phyloP scores from a whole-genome alignment of 2,329 filamentous ascomycete genomes.

The Rosellinia necatrix region DNA sequence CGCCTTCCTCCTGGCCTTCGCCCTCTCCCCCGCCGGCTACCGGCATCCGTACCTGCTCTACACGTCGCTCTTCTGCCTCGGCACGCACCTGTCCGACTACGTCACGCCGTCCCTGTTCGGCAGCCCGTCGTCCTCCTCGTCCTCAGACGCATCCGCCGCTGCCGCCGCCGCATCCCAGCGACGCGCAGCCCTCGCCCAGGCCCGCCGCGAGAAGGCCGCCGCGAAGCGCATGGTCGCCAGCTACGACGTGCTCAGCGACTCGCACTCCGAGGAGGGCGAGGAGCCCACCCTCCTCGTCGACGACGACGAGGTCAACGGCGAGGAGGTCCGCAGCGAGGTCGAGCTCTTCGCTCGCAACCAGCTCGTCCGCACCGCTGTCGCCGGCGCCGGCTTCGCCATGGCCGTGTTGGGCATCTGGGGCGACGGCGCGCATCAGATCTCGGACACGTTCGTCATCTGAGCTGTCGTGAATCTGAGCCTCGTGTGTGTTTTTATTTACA shows the following conservation, averaged over 20 bases:
- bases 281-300: slow-evolving; percentile 48
- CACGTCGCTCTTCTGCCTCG: slow-evolving; percentile 70
- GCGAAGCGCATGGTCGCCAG: slow-evolving; percentile 66
- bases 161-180: slow-evolving; percentile 32
- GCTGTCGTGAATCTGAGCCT: slow-evolving; percentile 25
- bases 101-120: slow-evolving; percentile 52
- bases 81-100: slow-evolving; percentile 61
- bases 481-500: too few relatives aligned
- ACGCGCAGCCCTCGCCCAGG: slow-evolving; percentile 39
- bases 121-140: slow-evolving; percentile 36
- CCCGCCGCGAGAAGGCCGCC: slow-evolving; percentile 39
- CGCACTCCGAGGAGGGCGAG: slow-evolving; percentile 55
- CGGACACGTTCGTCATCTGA: slow-evolving; percentile 31
- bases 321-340: slow-evolving; percentile 63
- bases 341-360: slow-evolving; percentile 60
- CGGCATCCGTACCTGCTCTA: slow-evolving; percentile 92
- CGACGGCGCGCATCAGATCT: slow-evolving; percentile 51
- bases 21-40: slow-evolving; percentile 72
- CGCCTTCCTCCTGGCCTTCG: slow-evolving; percentile 77
- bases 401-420: slow-evolving; percentile 70
- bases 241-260: slow-evolving; percentile 68
- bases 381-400: slow-evolving; percentile 63
- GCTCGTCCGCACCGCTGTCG: slow-evolving; percentile 57
- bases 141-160: too few relatives aligned
- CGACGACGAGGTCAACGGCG: slow-evolving; percentile 59